Evolutionary conservation across 2,329 filamentous ascomycete species (phyloP), one percentile per base, ranked within the genome.

Genomic region (Phialophora chinensis): DNA sequence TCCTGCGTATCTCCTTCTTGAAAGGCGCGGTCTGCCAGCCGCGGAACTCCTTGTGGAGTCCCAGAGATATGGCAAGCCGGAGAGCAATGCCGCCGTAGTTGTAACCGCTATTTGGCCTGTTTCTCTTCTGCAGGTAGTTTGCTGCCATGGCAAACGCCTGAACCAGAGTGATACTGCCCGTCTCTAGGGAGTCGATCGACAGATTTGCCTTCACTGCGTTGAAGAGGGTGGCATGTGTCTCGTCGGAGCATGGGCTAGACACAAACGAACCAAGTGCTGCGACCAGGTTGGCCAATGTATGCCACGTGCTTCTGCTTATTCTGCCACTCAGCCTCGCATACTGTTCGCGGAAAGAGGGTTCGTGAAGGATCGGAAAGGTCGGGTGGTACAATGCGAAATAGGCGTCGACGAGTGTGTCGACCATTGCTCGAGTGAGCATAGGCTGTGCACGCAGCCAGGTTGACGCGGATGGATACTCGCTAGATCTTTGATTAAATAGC

Each of bases 301-400:
- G 67, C 62, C 67, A 71, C 29, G 66, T 66, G 44, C 49, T 65
- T 27, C 54, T 38, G n/a, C 57, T 58, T 1, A 67, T 55, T n/a
- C 65, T 66, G 20, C 62, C 56, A 52, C 62, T 63, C 12, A 66
- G 50, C 33, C 57, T 75, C 17, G 77, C 76, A 63, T 81, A 80
- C 38, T 79, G 75, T 63, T 79, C 77, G 25, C 79, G 79, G 68
- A 82, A 82, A 11, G 76, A 73, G 66, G 79, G 76, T 3, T 83
- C 79, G 68, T 86, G 83, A 0, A 87, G 69, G 12, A 87, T 79
- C 0, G 85, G 84, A 56, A 86, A 87, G 62, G 83, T 83, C 0
- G 85, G 84, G 68, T 87, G 85, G 60, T 86, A 86, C 80, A 84
- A 85, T 25, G 78, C 76, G 62, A 87, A 87, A 74, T 86, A 87